phyloP scores from a whole-genome alignment of 352 stramenopile species.

The Globisporangium polare region DNA sequence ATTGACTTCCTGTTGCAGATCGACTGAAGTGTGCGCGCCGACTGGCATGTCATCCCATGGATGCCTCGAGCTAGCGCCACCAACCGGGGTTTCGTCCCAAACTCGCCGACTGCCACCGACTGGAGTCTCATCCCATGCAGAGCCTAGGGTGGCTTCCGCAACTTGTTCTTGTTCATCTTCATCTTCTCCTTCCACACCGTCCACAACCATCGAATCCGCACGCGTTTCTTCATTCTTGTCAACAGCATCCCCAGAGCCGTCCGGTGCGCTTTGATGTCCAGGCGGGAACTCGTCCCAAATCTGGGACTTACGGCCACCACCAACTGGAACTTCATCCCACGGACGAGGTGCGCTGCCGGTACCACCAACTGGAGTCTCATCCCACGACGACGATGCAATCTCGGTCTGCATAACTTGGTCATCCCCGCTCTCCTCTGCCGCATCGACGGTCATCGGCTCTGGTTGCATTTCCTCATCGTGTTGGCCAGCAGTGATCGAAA shows the following conservation, averaged over 20 bases:
- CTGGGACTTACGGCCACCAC: background rate
- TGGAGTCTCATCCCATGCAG: background rate
- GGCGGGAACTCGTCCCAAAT: constrained; percentile 7
- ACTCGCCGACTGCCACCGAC: background rate
- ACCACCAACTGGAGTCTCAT: constrained; percentile 6
- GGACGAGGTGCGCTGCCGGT: background rate
- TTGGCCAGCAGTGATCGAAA: background rate
- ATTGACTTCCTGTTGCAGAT: background rate
- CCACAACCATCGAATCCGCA: background rate
- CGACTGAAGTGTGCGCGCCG: background rate
- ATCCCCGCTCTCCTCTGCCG: too few relatives aligned
- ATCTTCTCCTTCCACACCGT: background rate
- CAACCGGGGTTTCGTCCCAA: background rate
- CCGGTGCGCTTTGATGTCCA: background rate
- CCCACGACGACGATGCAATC: background rate
- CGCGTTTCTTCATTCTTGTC: constrained; percentile 2
- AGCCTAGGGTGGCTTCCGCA: background rate
- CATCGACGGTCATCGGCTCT: background rate
- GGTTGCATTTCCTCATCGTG: background rate
- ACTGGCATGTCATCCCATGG: background rate
- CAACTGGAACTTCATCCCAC: constrained; percentile 1
- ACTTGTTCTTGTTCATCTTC: background rate
- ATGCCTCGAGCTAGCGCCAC: background rate
- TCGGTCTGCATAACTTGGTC: background rate
- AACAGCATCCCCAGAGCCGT: background rate